Evolutionary conservation across 2,329 filamentous ascomycete genomes (phyloP), one percentile per base, ranked within the genome.

Genomic region (Stachybotrys elegans): DNA sequence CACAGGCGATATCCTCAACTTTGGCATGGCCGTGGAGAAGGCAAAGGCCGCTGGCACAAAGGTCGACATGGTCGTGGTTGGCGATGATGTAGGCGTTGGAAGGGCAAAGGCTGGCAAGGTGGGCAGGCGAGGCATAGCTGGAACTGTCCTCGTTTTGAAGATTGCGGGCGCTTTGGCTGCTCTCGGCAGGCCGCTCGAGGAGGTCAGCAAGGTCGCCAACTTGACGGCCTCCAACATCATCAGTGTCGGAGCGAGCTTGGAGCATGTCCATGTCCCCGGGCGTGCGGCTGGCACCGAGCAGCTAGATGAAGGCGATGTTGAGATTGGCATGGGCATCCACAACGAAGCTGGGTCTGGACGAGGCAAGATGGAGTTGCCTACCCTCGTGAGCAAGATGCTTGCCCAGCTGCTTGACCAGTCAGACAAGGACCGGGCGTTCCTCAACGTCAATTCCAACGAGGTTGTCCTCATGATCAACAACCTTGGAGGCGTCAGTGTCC

Each of bases 241-340:
- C 25, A 90, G 86, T 34, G 87, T 96, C 19, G 92, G 91, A 14
- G 86, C 88, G 4, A 92, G 87, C 43, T 69, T 96, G 34, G 84
- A 86, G 51, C 91, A 95, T 61, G 91, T 96, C n/a, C 92, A 96
- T 60, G 88, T 96, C 1, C 92, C 92, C 0, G 91, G 92, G 4
- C 78, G 90, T 48, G 77, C 71, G 2, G 59, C 71, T 6, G 73
- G 73, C 35, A 78, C 81, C 20, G 81, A 82, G 22, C 62, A 54
- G 34, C 65, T 92, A 45, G 73, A 67, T 38, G 63, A 54, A 4
- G 75, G 70, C 31, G 76, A 83, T 58, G 76, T 82, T 21, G 80
- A 84, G 62, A 67, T 84, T 39, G 86, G 86, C 22, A 89, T 89
- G 85, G 86, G 86, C 12, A 88, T 88, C 52, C 85, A 89, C 61